phyloP scores from a whole-genome alignment of 768 basidiomycete genomes.

The Boletus rufocinnamomeus region DNA sequence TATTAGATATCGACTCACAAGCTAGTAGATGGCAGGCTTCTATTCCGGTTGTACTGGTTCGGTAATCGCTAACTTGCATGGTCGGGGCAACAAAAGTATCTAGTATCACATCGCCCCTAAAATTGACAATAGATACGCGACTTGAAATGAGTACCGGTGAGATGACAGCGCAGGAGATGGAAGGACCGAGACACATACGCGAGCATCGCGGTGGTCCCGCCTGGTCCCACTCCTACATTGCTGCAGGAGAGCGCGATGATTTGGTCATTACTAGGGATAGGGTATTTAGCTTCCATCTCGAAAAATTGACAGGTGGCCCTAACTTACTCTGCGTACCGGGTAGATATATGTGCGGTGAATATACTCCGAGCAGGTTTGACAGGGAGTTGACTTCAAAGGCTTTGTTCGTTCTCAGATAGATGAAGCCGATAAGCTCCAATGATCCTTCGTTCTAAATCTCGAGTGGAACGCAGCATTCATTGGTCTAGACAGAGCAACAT shows the following conservation, averaged over 20 bases:
- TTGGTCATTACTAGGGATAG: slow-evolving; percentile 42
- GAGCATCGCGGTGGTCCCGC: slow-evolving; percentile 79
- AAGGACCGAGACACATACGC: slow-evolving; percentile 53
- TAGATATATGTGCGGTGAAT: slow-evolving; percentile 30
- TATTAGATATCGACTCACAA: slow-evolving; percentile 33
- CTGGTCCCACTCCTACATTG: slow-evolving; percentile 78
- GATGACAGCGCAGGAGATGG: slow-evolving; percentile 8
- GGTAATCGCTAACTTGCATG: slow-evolving; percentile 67
- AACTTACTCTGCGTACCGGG: slow-evolving; percentile 21
- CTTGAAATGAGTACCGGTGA: slow-evolving; percentile 31
- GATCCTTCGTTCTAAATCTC: slow-evolving; percentile 23
- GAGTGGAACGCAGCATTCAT: slow-evolving; percentile 14
- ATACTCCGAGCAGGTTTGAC: slow-evolving; percentile 16
- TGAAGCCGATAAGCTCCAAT: slow-evolving; percentile 28
- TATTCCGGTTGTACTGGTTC: slow-evolving; percentile 65
- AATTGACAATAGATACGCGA: slow-evolving; percentile 57
- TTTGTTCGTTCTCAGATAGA: slow-evolving; percentile 22
- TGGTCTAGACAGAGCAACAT: slow-evolving; percentile 15
- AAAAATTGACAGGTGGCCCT: slow-evolving; percentile 13
- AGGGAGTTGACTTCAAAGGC: slow-evolving; percentile 15
- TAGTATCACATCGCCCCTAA: slow-evolving; percentile 56
- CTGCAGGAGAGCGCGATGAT: slow-evolving; percentile 63
- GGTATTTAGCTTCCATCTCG: slow-evolving; percentile 36
- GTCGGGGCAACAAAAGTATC: slow-evolving; percentile 72
- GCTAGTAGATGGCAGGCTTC: slow-evolving; percentile 42